phyloP scores from a whole-genome alignment of 78 protist genomes.

The slime mould (Dictyostelium discoideum) region DNA sequence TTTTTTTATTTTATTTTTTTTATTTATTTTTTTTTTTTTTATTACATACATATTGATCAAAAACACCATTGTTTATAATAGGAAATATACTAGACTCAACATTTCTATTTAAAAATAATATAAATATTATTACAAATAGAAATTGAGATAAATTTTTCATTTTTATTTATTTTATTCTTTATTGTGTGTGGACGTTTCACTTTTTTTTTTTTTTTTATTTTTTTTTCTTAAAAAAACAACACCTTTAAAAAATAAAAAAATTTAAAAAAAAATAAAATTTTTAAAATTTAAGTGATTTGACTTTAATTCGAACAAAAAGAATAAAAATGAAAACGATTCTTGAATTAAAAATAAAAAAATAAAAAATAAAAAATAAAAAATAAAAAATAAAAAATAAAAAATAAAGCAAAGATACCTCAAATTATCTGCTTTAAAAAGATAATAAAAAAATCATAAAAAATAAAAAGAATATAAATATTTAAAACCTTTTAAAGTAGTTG shows the following conservation, averaged over 20 bases:
- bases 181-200: not conserved
- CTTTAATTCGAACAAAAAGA: not conserved
- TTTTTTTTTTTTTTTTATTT: not conserved
- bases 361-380: no score
- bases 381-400: no score
- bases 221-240: no score
- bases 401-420: no score
- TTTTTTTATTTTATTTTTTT: not conserved
- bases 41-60: not conserved
- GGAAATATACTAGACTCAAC: not conserved
- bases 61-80: not conserved
- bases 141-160: not conserved
- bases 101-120: not conserved
- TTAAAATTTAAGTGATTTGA: not conserved
- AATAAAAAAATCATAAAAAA: no score
- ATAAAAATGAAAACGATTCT: no score
- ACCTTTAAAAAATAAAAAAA: no score
- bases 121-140: not conserved
- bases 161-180: not conserved
- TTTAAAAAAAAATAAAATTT: no score
- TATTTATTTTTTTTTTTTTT: no score
- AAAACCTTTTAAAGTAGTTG: not conserved
- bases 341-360: no score
- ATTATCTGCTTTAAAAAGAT: no score
- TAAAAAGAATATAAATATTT: slow-evolving; percentile 3